These are phyloP conservation scores for Alternaria gansuensis DNA, from an alignment of 2,329 filamentous ascomycete genomes.

Conservation along the genomic window DNA sequence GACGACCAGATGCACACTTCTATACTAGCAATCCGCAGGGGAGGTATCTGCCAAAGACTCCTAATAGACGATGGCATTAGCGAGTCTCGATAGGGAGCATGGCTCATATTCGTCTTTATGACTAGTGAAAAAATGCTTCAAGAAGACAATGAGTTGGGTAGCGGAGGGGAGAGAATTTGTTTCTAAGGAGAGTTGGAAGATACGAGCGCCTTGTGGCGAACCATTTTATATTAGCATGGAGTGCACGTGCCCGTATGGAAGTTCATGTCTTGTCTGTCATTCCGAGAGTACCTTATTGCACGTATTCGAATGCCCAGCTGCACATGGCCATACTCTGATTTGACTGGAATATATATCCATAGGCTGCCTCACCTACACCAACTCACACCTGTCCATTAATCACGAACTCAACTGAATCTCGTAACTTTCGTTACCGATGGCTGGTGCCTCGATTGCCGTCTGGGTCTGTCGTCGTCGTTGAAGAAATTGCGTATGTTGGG, in stretches of 20 bases:
- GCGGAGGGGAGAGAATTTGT: background rate
- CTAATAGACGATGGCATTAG: too few relatives aligned
- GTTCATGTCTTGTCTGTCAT: background rate
- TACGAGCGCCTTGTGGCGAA: background rate
- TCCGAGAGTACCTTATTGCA: background rate
- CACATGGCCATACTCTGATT: slow-evolving; percentile 8
- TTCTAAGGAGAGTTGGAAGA: background rate
- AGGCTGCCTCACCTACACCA: background rate
- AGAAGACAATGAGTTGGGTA: background rate
- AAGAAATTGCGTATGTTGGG: slow-evolving; percentile 7
- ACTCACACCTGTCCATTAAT: background rate
- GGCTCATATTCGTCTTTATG: background rate
- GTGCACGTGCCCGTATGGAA: background rate
- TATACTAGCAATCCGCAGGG: too few relatives aligned
- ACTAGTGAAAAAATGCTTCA: background rate
- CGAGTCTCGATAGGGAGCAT: too few relatives aligned
- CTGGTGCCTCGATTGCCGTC: background rate
- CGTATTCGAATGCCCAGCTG: background rate
- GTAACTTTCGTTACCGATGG: background rate
- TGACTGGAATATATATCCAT: background rate
- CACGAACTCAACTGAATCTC: slow-evolving; percentile 5
- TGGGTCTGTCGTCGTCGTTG: background rate
- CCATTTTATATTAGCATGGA: background rate
- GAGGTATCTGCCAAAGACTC: too few relatives aligned
- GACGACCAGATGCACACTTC: too few relatives aligned